Evolutionary conservation across 116 monocot genomes (phyloP).

Genomic region (Papilionanthe hybrid): DNA sequence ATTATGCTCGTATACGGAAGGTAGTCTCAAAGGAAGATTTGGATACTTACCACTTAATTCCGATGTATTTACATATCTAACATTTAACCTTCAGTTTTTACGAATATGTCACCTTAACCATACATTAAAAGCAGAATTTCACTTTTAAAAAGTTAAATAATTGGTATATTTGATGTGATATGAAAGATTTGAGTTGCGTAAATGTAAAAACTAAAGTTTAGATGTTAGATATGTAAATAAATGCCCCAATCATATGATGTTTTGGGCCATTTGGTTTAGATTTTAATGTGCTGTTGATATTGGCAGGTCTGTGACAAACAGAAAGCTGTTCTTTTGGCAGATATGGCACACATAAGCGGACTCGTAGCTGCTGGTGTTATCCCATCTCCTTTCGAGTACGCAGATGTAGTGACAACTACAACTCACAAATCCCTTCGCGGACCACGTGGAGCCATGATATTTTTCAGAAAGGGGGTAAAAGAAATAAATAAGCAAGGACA

Average conservation of each 20-base stretch:
- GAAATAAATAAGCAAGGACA: constrained; percentile 87
- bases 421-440: constrained; percentile 99
- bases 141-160: no score
- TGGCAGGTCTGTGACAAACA: constrained; percentile 92
- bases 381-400: constrained; percentile 94
- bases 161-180: no score
- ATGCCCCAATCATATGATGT: no score
- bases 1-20: constrained; percentile 93
- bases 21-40: constrained; percentile 16
- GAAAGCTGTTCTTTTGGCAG: constrained; percentile 87
- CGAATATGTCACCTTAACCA: no score
- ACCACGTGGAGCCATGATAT: constrained; percentile 99
- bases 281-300: not conserved
- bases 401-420: constrained; percentile 93
- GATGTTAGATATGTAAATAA: no score
- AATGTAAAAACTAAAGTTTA: no score
- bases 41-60: no score
- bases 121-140: no score
- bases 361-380: constrained; percentile 93
- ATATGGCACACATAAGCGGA: constrained; percentile 98
- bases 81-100: no score
- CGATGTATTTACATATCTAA: no score
- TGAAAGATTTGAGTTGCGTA: no score
- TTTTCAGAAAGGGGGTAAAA: constrained; percentile 90
- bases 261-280: no score